These are phyloP conservation scores for Lolium rigidum DNA, from an alignment of 176 grass and related monocot species.

Conservation along the genomic window DNA sequence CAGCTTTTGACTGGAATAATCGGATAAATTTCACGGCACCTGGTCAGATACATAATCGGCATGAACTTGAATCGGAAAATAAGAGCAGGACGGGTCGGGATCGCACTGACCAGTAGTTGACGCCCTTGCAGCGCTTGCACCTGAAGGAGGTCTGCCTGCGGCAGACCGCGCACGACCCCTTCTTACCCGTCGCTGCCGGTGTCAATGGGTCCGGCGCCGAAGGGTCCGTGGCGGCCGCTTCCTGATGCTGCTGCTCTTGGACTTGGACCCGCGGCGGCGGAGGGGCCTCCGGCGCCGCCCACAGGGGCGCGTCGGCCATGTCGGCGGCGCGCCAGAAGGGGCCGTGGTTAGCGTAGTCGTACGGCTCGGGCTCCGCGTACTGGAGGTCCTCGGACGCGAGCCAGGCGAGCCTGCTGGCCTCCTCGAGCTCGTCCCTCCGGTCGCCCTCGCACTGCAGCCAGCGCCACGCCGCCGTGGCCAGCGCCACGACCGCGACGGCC, in stretches of 20 bases:
- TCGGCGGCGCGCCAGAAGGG: constrained; percentile 5
- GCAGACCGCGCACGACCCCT: constrained; percentile 65
- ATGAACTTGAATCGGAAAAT: constrained; percentile 37
- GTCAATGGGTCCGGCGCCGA: too few species aligned
- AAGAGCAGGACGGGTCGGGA: constrained; percentile 3
- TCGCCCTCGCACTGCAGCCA: constrained; percentile 51
- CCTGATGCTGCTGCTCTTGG: not conserved
- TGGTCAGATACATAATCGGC: constrained; percentile 9
- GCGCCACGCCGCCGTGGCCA: constrained; percentile 36
- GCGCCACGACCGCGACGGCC: constrained; percentile 45
- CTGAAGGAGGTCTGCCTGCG: constrained; percentile 54
- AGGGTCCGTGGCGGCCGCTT: not conserved
- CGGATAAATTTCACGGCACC: not conserved
- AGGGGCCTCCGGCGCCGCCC: not conserved
- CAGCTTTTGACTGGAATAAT: constrained; percentile 11
- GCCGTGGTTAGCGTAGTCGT: constrained; percentile 24
- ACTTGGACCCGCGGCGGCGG: constrained; percentile 7
- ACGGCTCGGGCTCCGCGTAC: constrained; percentile 49
- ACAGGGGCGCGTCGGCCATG: constrained; percentile 15
- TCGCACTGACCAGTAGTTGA: constrained; percentile 78
- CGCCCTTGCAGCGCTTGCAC: constrained; percentile 82
- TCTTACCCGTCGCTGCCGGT: constrained; percentile 18
- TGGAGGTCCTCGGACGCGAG: constrained; percentile 61
- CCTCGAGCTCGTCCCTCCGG: constrained; percentile 42
- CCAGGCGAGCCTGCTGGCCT: constrained; percentile 62